Evolutionary conservation across 2,329 filamentous ascomycete genomes (phyloP).

Genomic region (Lecanosticta acicola): DNA sequence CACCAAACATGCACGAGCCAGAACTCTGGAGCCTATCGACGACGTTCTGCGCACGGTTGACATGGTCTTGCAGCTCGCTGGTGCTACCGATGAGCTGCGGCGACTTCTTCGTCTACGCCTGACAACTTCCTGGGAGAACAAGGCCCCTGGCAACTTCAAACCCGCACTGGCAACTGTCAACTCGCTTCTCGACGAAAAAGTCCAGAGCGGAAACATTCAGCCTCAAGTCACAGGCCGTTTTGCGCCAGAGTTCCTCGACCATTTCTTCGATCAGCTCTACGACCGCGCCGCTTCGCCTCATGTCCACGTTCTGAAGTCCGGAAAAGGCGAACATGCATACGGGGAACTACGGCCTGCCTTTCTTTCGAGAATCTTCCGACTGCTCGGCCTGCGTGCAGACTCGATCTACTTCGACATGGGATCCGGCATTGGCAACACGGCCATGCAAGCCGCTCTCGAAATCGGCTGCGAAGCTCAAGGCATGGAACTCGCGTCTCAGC

Average conservation of each 20-base stretch:
- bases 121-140: neutral
- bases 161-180: neutral
- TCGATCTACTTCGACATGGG: constrained; percentile 89
- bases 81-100: neutral
- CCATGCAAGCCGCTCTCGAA: constrained; percentile 83
- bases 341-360: constrained; percentile 83
- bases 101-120: neutral
- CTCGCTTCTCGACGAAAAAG: neutral
- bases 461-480: constrained; percentile 90
- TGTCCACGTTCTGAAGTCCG: constrained; percentile 69
- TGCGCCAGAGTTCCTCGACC: constrained; percentile 13
- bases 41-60: constrained; percentile 2
- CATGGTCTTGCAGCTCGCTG: neutral
- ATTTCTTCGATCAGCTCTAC: constrained; percentile 73
- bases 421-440: constrained; percentile 92
- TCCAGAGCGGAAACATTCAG: neutral
- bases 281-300: constrained; percentile 77
- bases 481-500: constrained; percentile 88
- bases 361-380: constrained; percentile 72
- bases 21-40: constrained; percentile 1
- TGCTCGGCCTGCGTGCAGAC: constrained; percentile 62
- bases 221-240: neutral
- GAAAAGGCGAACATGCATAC: constrained; percentile 81
- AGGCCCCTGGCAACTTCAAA: neutral
- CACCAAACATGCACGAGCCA: neutral